phyloP scores from a whole-genome alignment of 2,329 filamentous ascomycete species.

The Venturia oleaginea region DNA sequence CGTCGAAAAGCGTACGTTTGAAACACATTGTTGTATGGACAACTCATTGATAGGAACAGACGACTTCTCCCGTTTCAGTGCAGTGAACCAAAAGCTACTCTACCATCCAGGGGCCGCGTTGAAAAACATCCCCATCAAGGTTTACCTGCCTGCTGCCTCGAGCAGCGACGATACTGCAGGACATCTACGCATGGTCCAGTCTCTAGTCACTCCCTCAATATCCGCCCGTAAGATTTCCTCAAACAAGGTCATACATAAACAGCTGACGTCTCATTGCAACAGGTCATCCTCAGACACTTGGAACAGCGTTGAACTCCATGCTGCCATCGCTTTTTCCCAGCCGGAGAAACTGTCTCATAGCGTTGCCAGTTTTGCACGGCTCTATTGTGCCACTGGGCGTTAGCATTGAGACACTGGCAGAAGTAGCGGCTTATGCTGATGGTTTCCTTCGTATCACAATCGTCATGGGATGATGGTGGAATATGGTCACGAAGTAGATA shows the following conservation, averaged over 20 bases:
- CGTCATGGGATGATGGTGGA: constrained; percentile 50
- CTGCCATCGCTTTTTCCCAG: constrained; percentile 82
- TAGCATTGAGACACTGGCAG: constrained; percentile 72
- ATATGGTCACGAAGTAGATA: neutral
- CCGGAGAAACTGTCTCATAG: constrained; percentile 71
- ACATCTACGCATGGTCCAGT: constrained; percentile 53
- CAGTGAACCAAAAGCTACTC: constrained; percentile 68
- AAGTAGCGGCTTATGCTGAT: constrained; percentile 78
- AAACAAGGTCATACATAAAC: constrained; percentile 16
- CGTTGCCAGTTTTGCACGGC: constrained; percentile 78
- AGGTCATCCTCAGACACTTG: constrained; percentile 58
- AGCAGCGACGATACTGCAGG: constrained; percentile 26
- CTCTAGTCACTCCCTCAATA: constrained; percentile 51
- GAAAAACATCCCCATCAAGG: constrained; percentile 73
- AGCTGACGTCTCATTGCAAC: constrained; percentile 5
- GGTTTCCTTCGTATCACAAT: constrained; percentile 84
- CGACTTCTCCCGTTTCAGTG: constrained; percentile 62
- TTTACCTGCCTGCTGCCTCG: constrained; percentile 63
- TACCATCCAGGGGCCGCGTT: constrained; percentile 62
- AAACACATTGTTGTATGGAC: neutral
- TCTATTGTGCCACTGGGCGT: constrained; percentile 71
- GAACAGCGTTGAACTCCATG: constrained; percentile 63
- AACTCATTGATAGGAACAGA: constrained; percentile 39
- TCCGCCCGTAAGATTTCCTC: constrained; percentile 24
- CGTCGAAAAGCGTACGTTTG: constrained; percentile 57